phyloP scores from a whole-genome alignment of 208 protist species.

The Phytomonas francai region DNA sequence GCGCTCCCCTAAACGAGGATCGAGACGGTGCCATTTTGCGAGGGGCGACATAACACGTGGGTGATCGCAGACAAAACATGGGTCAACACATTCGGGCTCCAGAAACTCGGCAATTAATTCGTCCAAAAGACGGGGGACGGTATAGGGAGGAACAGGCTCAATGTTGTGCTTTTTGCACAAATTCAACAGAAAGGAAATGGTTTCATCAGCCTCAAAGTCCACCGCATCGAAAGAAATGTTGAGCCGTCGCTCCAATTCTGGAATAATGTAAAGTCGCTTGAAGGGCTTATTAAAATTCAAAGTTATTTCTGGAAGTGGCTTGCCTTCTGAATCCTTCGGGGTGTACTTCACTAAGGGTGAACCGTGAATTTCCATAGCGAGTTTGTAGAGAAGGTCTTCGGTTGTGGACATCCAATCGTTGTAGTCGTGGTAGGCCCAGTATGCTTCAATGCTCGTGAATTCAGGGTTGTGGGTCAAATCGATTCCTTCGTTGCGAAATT shows the following conservation, averaged over 20 bases:
- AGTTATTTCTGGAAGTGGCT: slow-evolving; percentile 58
- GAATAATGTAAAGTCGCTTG: slow-evolving; percentile 94
- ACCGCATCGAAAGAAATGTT: slow-evolving; percentile 77
- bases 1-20: slow-evolving; percentile 95
- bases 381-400: slow-evolving; percentile 92
- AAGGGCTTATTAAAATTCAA: slow-evolving; percentile 99
- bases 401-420: slow-evolving; percentile 98
- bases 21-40: slow-evolving; percentile 97
- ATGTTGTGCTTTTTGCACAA: slow-evolving; percentile 90
- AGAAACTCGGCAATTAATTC: slow-evolving; percentile 96
- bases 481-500: slow-evolving; percentile 99
- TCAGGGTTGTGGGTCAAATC: slow-evolving; percentile 99
- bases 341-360: slow-evolving; percentile 93
- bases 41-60: slow-evolving; percentile 99
- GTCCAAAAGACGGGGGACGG: slow-evolving; percentile 96
- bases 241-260: slow-evolving; percentile 90
- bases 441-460: slow-evolving; percentile 99
- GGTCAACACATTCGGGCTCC: slow-evolving; percentile 95
- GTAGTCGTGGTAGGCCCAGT: slow-evolving; percentile 99
- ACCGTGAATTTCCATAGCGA: slow-evolving; percentile 95
- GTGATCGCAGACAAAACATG: slow-evolving; percentile 99
- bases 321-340: slow-evolving; percentile 82
- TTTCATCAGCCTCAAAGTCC: slow-evolving; percentile 67
- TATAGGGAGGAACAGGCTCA: slow-evolving; percentile 92
- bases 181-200: slow-evolving; percentile 83